Conservation (phyloP, 2,329 filamentous ascomycete genomes). For the Colletotrichum sp. region DNA sequence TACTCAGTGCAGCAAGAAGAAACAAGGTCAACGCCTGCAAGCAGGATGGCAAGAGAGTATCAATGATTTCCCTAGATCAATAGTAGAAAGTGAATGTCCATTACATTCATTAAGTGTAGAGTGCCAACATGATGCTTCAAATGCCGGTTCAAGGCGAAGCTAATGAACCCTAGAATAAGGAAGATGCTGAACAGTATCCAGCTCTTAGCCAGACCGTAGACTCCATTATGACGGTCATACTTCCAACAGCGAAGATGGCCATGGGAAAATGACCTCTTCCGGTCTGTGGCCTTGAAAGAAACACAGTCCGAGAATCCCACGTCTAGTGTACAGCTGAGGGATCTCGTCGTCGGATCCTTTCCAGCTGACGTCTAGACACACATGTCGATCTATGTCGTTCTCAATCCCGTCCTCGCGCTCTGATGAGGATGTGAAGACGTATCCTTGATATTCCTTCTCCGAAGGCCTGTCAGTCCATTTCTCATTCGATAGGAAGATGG, state of each 20-base stretch:
- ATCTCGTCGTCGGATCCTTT: rapidly evolving
- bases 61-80: too few relatives aligned
- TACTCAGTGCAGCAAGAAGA: too few relatives aligned
- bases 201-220: too few relatives aligned
- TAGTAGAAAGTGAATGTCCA: too few relatives aligned
- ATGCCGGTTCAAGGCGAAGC: too few relatives aligned
- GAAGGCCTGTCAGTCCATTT: rapidly evolving
- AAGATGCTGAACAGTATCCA: rapidly evolving
- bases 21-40: too few relatives aligned
- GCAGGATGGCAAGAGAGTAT: too few relatives aligned
- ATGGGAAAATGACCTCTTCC: background rate
- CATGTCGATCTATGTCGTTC: background rate
- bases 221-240: rapidly evolving
- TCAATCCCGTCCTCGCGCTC: background rate
- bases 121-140: too few relatives aligned
- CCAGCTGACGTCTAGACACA: background rate
- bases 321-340: background rate
- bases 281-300: background rate
- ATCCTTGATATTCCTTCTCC: rapidly evolving
- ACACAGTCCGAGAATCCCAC: background rate
- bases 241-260: background rate
- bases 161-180: rapidly evolving
- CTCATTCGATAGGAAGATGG: background rate
- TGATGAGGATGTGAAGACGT: background rate
- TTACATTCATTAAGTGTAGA: too few relatives aligned